Percentiles rank a stretch among this genome's conserved stretches.
Conservation (phyloP, 2,329 filamentous ascomycete species). For the Aspergillus sergii region DNA sequence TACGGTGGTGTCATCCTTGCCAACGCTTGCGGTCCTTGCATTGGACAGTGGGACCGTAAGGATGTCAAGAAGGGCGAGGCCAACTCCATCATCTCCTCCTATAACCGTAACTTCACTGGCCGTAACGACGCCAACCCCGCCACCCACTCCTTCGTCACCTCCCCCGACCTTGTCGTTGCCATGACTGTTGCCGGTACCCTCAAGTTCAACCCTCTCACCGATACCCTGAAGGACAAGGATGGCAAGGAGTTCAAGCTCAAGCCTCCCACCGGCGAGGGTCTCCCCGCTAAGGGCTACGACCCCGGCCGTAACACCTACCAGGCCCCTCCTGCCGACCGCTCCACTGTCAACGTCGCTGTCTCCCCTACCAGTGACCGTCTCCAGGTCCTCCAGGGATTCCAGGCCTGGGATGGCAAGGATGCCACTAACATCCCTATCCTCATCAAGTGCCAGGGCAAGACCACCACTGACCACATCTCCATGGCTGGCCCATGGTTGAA, state of each 20-base stretch:
- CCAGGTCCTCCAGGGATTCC: slow-evolving; percentile 85
- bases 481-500: slow-evolving; percentile 98
- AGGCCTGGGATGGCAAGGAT: slow-evolving; percentile 90
- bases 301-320: slow-evolving; percentile 93
- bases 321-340: slow-evolving; percentile 81
- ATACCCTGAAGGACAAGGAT: slow-evolving; percentile 89
- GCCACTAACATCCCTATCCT: slow-evolving; percentile 81
- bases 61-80: slow-evolving; percentile 93
- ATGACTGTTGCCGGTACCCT: slow-evolving; percentile 80
- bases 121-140: slow-evolving; percentile 96
- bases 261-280: slow-evolving; percentile 76
- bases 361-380: slow-evolving; percentile 91
- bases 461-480: slow-evolving; percentile 95
- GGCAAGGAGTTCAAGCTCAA: slow-evolving; percentile 93
- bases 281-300: slow-evolving; percentile 83
- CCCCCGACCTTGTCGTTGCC: slow-evolving; percentile 85
- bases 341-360: slow-evolving; percentile 74
- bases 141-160: slow-evolving; percentile 91
- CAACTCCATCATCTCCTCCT: slow-evolving; percentile 97
- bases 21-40: slow-evolving; percentile 91
- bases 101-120: slow-evolving; percentile 99
- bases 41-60: slow-evolving; percentile 91
- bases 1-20: slow-evolving; percentile 93
- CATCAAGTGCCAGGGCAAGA: slow-evolving; percentile 96
- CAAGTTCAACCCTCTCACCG: slow-evolving; percentile 93